Evolutionary conservation across 768 basidiomycete genomes (phyloP).

Genomic region (Leccinum arenicola): DNA sequence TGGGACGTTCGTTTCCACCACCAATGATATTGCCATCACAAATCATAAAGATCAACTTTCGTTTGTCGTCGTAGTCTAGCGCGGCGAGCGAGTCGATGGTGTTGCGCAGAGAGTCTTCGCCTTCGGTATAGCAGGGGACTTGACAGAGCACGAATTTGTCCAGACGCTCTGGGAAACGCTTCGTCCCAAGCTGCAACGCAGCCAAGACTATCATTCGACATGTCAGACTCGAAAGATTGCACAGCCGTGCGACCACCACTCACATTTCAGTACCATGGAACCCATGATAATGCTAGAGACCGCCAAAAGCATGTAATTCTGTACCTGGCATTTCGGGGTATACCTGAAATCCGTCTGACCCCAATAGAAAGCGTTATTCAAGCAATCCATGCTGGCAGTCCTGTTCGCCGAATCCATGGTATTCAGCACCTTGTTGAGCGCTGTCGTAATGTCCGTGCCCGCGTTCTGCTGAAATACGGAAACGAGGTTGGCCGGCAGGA

Average conservation of each 20-base stretch:
- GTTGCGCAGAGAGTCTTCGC: constrained; percentile 63
- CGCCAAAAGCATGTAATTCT: constrained; percentile 57
- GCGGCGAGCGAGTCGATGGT: constrained; percentile 69
- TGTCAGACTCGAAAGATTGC: constrained; percentile 10
- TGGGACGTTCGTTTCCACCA: constrained; percentile 63
- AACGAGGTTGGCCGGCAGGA: constrained; percentile 49
- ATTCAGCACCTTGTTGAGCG: constrained; percentile 45
- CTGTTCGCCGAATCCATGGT: constrained; percentile 37
- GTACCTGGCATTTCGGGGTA: constrained; percentile 53
- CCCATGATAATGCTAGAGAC: constrained; percentile 54
- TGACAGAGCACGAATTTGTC: constrained; percentile 72
- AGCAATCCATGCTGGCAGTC: constrained; percentile 46
- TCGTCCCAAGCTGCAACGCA: constrained; percentile 57
- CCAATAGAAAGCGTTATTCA: constrained; percentile 58
- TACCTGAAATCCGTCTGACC: constrained; percentile 60
- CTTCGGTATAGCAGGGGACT: constrained; percentile 70
- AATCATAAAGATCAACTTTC: constrained; percentile 63
- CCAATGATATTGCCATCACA: constrained; percentile 74
- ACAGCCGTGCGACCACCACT: constrained; percentile 24
- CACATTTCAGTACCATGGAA: constrained; percentile 60
- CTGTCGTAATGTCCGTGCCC: constrained; percentile 58
- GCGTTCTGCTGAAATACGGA: constrained; percentile 54
- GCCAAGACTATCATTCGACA: constrained; percentile 47
- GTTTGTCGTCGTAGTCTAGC: constrained; percentile 67
- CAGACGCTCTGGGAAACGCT: constrained; percentile 60